Evolutionary conservation across 306 rosid genomes (phyloP), one percentile per base, ranked within the genome.

Genomic region (Cicer pinnatifidum): DNA sequence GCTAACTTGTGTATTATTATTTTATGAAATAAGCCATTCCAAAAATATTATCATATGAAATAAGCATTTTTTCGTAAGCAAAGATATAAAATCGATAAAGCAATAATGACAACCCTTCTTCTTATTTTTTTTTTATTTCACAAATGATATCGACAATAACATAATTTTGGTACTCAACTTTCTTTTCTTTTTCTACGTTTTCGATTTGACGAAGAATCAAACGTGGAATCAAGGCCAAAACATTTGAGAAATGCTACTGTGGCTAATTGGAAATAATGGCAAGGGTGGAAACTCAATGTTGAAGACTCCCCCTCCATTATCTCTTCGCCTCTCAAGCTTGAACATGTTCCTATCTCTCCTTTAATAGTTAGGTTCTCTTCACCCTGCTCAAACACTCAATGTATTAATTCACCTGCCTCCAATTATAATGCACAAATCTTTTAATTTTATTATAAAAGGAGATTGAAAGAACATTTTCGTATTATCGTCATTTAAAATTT

Each of bases 201-300:
- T 54, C 62, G 72, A 13, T 37, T 51, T 73, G 82, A 60, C 43
- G 93, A 69, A 57, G 80, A 15, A 35, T 88, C 96, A 38, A 80
- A 61, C 15, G 80, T 35, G 46, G 86, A 74, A 75, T 91, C 96
- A 35, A 93, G 68, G 6, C 98, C 98, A 17, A 93, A 48, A 81
- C 98, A 93, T 70, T 85, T 93, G 70, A 93, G 96, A 81, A 91
- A 89, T 28, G 96, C 96, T 10, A 83, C 57, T 39, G 81, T 88
- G 8, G 92, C 98, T 12, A 86, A 75, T 70, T 83, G 89, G 58
- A 91, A 82, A 84, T 82, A 89, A 70, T 84, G 52, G 76, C 97
- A 89, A 50, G 90, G 97, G 67, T 91, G 92, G 47, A 73, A 52
- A 80, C 66, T 63, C 51, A 73, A 1, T 19, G 64, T 44, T 19